phyloP scores from a whole-genome alignment of 192 early-diverging fungal species.

The Anaeromyces robustus region DNA sequence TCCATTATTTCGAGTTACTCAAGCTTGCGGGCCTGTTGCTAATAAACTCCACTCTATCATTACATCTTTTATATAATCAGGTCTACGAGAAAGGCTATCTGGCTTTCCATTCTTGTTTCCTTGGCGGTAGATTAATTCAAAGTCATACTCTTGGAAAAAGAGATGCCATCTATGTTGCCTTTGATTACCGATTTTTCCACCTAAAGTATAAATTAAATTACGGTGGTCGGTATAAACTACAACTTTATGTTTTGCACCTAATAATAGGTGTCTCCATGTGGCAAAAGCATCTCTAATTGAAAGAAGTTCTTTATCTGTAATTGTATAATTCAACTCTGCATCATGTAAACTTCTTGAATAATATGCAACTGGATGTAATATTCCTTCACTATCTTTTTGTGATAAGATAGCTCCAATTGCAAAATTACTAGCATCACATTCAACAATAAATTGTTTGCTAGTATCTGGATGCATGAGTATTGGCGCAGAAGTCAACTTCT shows the following conservation, averaged over 20 bases:
- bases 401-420: conserved; percentile 16
- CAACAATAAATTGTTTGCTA: conserved; percentile 7
- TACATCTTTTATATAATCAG: too few relatives aligned
- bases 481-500: conserved; percentile 7
- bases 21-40: too few relatives aligned
- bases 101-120: conserved; percentile 12
- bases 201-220: conserved; percentile 17
- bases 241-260: conserved; percentile 4
- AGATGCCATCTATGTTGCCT: conserved; percentile 18
- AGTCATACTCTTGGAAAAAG: conserved; percentile 5
- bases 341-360: conserved; percentile 3
- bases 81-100: conserved; percentile 10
- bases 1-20: too few relatives aligned
- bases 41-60: too few relatives aligned
- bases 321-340: conserved; percentile 15
- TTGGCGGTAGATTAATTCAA: conserved; percentile 9
- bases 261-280: conserved; percentile 16
- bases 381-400: conserved; percentile 1
- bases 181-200: conserved; percentile 5
- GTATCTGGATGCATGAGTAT: conserved; percentile 14
- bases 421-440: conserved; percentile 19
- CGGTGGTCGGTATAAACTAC: conserved; percentile 24
- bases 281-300: conserved; percentile 17
- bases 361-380: conserved; percentile 8
- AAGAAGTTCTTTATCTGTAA: conserved; percentile 17